Conservation (phyloP, 2,329 filamentous ascomycete genomes). For the Rhynchosporium secalis region DNA sequence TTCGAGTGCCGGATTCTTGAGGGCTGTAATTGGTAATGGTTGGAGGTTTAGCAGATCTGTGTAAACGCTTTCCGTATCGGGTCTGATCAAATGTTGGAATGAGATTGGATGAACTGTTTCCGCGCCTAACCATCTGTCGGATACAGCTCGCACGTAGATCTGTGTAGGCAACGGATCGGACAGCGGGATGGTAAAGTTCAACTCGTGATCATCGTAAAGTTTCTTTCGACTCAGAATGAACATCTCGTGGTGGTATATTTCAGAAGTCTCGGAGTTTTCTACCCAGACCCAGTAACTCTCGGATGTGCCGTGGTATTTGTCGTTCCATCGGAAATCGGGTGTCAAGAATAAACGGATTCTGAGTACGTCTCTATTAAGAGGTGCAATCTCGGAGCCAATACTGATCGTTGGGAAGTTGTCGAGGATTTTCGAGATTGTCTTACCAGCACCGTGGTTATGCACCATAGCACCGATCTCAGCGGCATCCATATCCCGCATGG, state of each 20-base stretch:
- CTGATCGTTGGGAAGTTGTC: conserved; percentile 90
- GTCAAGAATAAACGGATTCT: conserved; percentile 85
- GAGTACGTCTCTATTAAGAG: conserved; percentile 89
- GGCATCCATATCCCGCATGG: conserved; percentile 87
- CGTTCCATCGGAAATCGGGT: conserved; percentile 93
- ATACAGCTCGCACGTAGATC: conserved; percentile 93
- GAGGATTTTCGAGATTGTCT: conserved; percentile 75
- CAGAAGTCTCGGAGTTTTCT: conserved; percentile 94
- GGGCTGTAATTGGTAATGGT: conserved; percentile 79
- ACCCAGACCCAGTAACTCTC: conserved; percentile 99
- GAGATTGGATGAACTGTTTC: conserved; percentile 95
- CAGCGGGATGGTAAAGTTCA: conserved; percentile 95
- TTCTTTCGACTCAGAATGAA: conserved; percentile 91
- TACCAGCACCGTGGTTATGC: conserved; percentile 86
- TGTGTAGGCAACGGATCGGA: conserved; percentile 91
- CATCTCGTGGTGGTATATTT: conserved; percentile 97
- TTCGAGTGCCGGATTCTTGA: conserved; percentile 85
- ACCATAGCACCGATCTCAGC: conserved; percentile 88
- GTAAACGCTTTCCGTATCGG: conserved; percentile 96
- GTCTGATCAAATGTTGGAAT: conserved; percentile 95
- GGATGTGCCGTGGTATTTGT: conserved; percentile 87
- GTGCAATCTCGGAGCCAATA: conserved; percentile 91
- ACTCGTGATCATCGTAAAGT: conserved; percentile 91
- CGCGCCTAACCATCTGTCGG: conserved; percentile 93
- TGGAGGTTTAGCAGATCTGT: conserved; percentile 92